Evolutionary conservation across 352 stramenopile species (phyloP).

Genomic region (Globisporangium megalacanthum): DNA sequence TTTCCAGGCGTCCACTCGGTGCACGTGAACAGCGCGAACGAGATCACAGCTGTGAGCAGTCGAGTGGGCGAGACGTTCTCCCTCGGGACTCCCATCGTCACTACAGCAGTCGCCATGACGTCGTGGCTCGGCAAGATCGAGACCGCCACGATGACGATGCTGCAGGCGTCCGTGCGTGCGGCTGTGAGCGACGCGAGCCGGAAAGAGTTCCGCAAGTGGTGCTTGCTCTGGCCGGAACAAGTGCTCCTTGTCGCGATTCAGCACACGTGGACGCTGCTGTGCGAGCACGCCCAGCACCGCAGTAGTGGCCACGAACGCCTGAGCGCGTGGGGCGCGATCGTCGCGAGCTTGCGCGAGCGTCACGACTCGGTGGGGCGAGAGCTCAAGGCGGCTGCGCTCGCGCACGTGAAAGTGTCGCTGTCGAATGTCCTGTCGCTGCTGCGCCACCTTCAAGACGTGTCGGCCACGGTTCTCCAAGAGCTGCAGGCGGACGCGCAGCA

Average conservation of each 20-base stretch:
- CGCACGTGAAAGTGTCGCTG: slow-evolving; percentile 27
- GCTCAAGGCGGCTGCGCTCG: slow-evolving; percentile 36
- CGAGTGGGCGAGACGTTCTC: slow-evolving; percentile 44
- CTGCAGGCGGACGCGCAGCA: slow-evolving; percentile 4
- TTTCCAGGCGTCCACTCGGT: slow-evolving; percentile 55
- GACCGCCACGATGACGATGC: slow-evolving; percentile 45
- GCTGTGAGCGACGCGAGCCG: slow-evolving; percentile 53
- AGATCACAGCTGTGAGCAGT: slow-evolving; percentile 57
- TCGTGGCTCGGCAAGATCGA: slow-evolving; percentile 65
- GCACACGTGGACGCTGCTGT: slow-evolving; percentile 52
- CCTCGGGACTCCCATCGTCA: slow-evolving; percentile 49
- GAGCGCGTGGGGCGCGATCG: slow-evolving; percentile 29
- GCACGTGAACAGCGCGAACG: slow-evolving; percentile 35
- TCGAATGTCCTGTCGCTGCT: slow-evolving; percentile 48
- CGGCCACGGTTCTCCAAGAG: slow-evolving; percentile 22
- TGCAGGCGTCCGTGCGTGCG: slow-evolving; percentile 61
- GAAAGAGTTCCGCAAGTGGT: slow-evolving; percentile 85
- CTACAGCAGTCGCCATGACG: slow-evolving; percentile 24
- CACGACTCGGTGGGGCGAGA: slow-evolving; percentile 34
- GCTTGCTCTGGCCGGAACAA: slow-evolving; percentile 72
- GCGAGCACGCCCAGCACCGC: slow-evolving; percentile 36
- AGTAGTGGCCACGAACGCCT: slow-evolving; percentile 12
- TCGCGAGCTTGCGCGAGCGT: slow-evolving; percentile 25
- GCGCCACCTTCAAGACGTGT: slow-evolving; percentile 50
- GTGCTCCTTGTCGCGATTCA: slow-evolving; percentile 48